A percentile compares a stretch with the other conserved stretches of the same genome.
phyloP scores from a whole-genome alignment of 176 grass and related monocot genomes.

The Aegilops tauschii region DNA sequence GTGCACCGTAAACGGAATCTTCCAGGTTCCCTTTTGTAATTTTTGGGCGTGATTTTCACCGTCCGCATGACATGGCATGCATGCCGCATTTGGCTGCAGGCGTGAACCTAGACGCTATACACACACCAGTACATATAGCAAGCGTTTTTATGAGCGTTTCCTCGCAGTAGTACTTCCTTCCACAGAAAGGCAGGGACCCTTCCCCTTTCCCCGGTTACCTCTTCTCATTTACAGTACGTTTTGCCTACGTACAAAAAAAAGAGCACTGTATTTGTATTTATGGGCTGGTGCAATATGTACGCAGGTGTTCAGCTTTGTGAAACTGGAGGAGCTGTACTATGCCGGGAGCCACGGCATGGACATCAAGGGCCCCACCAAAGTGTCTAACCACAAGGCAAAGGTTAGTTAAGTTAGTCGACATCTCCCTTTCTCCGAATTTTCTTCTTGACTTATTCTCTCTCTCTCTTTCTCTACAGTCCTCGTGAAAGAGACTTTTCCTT shows the following conservation, averaged over 20 bases:
- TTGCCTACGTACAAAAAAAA: not conserved
- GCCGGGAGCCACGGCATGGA: conserved; percentile 91
- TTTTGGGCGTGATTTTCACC: not conserved
- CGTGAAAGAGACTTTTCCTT: not conserved
- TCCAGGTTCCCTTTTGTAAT: not conserved
- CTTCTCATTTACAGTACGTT: not conserved
- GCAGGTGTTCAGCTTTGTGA: conserved; percentile 66
- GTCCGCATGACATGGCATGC: conserved; percentile 5
- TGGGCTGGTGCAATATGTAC: not conserved
- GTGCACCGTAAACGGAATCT: not conserved
- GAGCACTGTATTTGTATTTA: not conserved
- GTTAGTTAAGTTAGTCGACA: not conserved
- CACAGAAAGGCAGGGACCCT: not conserved
- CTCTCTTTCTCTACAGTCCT: not conserved
- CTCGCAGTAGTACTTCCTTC: not conserved
- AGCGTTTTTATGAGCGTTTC: not conserved
- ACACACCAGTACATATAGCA: not conserved
- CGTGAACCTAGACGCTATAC: conserved; percentile 13
- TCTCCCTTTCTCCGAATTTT: not conserved
- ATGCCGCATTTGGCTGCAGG: not conserved
- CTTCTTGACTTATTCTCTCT: not conserved
- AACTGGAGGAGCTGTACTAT: conserved; percentile 62
- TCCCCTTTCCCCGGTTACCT: not conserved
- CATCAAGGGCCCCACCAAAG: conserved; percentile 47
- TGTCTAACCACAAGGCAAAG: conserved; percentile 44